These are phyloP conservation scores for Puccinia polysora DNA, from an alignment of 1,284 basidiomycete species.

Conservation along the genomic window DNA sequence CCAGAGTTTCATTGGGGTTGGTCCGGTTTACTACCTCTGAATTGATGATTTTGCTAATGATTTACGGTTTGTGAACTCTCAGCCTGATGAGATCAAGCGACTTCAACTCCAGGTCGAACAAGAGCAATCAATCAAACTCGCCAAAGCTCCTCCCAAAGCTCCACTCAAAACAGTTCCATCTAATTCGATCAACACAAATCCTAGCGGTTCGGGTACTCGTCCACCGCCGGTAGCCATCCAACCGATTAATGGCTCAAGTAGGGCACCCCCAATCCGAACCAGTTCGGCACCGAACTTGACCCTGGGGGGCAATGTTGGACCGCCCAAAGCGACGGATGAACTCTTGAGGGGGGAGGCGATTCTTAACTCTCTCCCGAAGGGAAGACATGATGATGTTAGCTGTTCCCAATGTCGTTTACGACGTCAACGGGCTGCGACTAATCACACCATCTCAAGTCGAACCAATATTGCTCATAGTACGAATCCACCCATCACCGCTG, in stretches of 20 bases:
- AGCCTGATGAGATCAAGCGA: conserved; percentile 35
- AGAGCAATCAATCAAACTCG: conserved; percentile 21
- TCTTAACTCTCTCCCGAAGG: conserved; percentile 22
- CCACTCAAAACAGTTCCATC: too few species aligned
- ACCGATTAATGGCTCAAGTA: background rate
- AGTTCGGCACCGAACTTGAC: conserved; percentile 16
- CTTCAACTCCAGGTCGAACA: conserved; percentile 32
- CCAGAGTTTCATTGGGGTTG: conserved; percentile 36
- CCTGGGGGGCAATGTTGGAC: background rate
- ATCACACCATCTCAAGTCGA: background rate
- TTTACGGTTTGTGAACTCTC: background rate
- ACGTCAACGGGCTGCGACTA: background rate
- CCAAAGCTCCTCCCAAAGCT: background rate
- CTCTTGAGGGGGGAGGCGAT: conserved; percentile 35
- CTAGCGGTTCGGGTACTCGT: background rate
- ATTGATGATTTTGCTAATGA: background rate
- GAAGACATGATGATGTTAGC: conserved; percentile 30
- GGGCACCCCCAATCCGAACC: conserved; percentile 8
- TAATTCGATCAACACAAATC: background rate
- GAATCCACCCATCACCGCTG: background rate
- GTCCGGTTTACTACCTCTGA: background rate
- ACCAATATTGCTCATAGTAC: conserved; percentile 10
- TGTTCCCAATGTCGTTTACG: conserved; percentile 36
- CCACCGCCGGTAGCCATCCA: background rate
- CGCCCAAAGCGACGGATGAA: conserved; percentile 14